phyloP scores from a whole-genome alignment of 108 stramenopile genomes.

The Epithemia pelagica region DNA sequence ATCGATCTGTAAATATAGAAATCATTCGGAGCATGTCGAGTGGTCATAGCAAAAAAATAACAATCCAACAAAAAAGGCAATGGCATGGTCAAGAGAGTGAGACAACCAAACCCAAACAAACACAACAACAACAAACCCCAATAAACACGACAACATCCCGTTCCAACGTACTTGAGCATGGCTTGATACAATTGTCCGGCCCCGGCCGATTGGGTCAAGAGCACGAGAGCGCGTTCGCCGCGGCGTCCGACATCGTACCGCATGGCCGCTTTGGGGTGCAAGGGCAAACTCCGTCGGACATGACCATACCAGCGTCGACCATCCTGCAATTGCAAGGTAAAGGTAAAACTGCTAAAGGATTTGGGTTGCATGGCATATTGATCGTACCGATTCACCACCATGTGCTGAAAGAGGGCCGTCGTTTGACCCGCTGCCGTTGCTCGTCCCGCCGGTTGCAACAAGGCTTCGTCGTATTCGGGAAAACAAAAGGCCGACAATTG shows the following conservation, averaged over 20 bases:
- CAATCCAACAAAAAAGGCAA: constrained; percentile 4
- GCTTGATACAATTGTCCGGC: constrained; percentile 67
- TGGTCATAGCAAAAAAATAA: too few species aligned
- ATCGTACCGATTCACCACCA: constrained; percentile 53
- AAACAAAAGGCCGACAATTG: constrained; percentile 60
- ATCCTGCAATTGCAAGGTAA: constrained; percentile 52
- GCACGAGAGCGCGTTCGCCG: constrained; percentile 67
- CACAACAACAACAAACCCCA: not conserved
- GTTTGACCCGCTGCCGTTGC: not conserved
- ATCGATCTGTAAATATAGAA: constrained; percentile 45
- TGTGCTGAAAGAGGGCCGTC: not conserved
- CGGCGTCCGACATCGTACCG: constrained; percentile 78
- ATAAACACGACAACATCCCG: constrained; percentile 3
- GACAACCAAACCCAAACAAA: constrained; percentile 1
- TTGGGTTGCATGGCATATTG: constrained; percentile 56
- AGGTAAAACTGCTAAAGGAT: constrained; percentile 59
- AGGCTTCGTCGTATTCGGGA: constrained; percentile 65
- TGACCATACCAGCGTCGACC: constrained; percentile 68
- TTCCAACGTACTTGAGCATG: constrained; percentile 63
- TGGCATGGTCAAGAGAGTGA: not conserved
- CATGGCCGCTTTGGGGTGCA: constrained; percentile 30
- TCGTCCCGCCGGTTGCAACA: not conserved
- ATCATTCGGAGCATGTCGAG: too few species aligned
- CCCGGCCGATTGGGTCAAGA: constrained; percentile 65
- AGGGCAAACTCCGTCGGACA: constrained; percentile 68